phyloP scores from a whole-genome alignment of 2,329 filamentous ascomycete genomes.

The Nemania diffusa region DNA sequence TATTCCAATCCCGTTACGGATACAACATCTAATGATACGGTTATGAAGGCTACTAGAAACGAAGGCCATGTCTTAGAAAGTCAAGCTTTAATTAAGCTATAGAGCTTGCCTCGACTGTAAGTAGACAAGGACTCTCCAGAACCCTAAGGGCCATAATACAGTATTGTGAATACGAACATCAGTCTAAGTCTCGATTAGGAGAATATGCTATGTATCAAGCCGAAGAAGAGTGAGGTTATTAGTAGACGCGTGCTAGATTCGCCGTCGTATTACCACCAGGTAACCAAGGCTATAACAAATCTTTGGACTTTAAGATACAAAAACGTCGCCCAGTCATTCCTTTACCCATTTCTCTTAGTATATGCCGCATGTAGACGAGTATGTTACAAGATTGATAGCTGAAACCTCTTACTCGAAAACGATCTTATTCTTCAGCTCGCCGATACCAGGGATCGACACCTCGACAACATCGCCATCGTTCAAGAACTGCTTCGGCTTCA shows the following conservation, averaged over 20 bases:
- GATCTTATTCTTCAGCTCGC: slow-evolving; percentile 47
- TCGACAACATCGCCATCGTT: slow-evolving; percentile 51
- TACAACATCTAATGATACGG: too few species aligned
- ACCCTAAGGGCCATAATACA: too few species aligned
- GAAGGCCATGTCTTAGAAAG: too few species aligned
- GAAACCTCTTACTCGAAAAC: slow-evolving; percentile 43
- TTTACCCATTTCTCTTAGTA: slow-evolving; percentile 7
- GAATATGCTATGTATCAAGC: neutral
- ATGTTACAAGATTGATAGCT: neutral
- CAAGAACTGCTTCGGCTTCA: slow-evolving; percentile 47
- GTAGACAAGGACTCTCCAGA: too few species aligned
- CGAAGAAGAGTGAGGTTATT: neutral
- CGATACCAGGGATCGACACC: slow-evolving; percentile 44
- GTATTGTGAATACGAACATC: too few species aligned
- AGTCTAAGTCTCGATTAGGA: too few species aligned
- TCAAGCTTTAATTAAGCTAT: too few species aligned
- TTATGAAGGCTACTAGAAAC: too few species aligned
- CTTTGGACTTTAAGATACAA: slow-evolving; percentile 23
- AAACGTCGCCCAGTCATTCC: neutral
- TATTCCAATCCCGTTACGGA: too few species aligned
- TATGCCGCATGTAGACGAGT: neutral
- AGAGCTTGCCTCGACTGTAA: too few species aligned
- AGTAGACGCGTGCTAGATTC: neutral
- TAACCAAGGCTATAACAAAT: slow-evolving; percentile 9
- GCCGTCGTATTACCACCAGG: neutral